A percentile compares a stretch with the other conserved stretches of the same genome.
Conservation (phyloP, 176 grass and related monocot species). For the Oryza australiensis region DNA sequence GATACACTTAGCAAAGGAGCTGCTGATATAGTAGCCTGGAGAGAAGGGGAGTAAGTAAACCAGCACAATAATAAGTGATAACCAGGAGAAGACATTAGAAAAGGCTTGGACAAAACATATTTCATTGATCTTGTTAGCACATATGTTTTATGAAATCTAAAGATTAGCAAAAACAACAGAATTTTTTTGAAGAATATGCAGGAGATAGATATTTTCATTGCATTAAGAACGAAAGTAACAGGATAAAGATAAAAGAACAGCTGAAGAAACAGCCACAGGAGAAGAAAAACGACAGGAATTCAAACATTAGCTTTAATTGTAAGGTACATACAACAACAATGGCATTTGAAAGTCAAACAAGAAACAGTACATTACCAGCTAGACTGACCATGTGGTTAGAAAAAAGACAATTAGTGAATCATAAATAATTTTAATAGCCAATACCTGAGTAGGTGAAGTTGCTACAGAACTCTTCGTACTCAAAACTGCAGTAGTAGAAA, state of each 20-base stretch:
- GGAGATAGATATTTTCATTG: not conserved
- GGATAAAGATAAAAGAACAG: not conserved
- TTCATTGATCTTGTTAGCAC: not conserved
- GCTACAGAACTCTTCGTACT: slow-evolving; percentile 65
- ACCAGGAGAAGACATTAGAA: slow-evolving; percentile 14
- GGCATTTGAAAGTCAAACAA: slow-evolving; percentile 27
- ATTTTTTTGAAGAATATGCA: not conserved
- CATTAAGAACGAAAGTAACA: not conserved
- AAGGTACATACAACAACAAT: slow-evolving; percentile 9
- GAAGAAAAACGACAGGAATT: not conserved
- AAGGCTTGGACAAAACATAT: not conserved
- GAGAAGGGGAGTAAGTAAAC: slow-evolving; percentile 19
- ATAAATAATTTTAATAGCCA: slow-evolving; percentile 14
- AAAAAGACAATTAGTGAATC: slow-evolving; percentile 13
- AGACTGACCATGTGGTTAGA: not conserved
- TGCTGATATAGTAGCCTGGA: slow-evolving; percentile 64
- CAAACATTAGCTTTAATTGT: not conserved
- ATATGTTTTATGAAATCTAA: slow-evolving; percentile 16
- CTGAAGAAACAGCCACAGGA: not conserved
- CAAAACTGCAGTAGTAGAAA: slow-evolving; percentile 65
- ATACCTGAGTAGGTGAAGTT: slow-evolving; percentile 64
- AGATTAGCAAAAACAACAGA: slow-evolving; percentile 9
- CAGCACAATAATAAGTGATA: slow-evolving; percentile 20
- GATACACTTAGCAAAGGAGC: slow-evolving; percentile 45
- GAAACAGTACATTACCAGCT: slow-evolving; percentile 19